Evolutionary conservation across 2,329 filamentous ascomycete species (phyloP), one percentile per base, ranked within the genome.

Genomic region (Ascochyta lentis): DNA sequence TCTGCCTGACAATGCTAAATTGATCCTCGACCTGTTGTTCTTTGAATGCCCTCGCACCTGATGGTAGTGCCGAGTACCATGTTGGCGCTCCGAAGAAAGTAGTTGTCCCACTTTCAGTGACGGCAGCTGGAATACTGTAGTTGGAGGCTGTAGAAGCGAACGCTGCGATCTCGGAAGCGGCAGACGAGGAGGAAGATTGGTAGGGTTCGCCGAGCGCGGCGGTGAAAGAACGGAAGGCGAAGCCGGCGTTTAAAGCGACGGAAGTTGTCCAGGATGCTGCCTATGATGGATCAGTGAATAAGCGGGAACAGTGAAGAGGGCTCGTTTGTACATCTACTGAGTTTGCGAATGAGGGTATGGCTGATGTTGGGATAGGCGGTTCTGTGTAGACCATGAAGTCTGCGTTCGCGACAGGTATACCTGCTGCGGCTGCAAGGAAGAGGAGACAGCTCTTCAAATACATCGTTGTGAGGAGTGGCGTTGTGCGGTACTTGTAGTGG

Each of bases 381-480:
- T 61, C 64, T 1, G 68, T 72, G 47, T 72, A 72, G 13, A 72
- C 65, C 67, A 70, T 69, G 54, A 72, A 72, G 49, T 72, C 69
- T 48, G 67, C 67, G 15, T 60, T 56, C 10, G 55, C 65, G 27
- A 64, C 31, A 22, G 50, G 43, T 33, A 67, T 26, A 16, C 62
- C 54, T 29, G 61, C 58, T 26, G 58, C 59, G 8, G 53, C 52
- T 34, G 58, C 59, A 27, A 67, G 49, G 34, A 66, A 45, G 45
- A 65, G 47, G 43, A 66, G 56, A 5, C 50, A 40, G 27, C 41
- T 49, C 41, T 57, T 61, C 19, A 55, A 19, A 15, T 63, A 61
- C 63, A 66, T 66, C 7, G 15, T 43, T 26, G 23, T 9, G n/a
- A n/a, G 12, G 13, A 33, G 29, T 24, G 16, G 10, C 6, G 26